These are phyloP conservation scores for Withania somnifera DNA, from an alignment of 305 asterid genomes.

Conservation along the genomic window DNA sequence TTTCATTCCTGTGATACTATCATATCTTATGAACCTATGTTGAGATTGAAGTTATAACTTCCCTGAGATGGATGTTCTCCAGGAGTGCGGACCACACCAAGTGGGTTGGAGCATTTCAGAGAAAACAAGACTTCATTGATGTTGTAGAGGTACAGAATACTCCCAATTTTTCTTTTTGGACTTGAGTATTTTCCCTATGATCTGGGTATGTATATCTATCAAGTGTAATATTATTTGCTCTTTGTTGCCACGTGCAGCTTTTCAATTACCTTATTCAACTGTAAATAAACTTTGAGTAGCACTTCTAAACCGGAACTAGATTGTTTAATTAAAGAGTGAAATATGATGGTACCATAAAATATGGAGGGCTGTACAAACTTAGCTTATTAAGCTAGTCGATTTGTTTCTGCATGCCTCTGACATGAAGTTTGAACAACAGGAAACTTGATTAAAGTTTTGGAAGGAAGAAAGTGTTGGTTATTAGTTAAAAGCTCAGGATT, in stretches of 20 bases:
- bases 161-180: neutral
- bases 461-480: neutral
- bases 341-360: neutral
- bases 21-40: neutral
- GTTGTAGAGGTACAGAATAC: constrained; percentile 67
- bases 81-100: constrained; percentile 91
- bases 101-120: constrained; percentile 74
- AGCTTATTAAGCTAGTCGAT: neutral
- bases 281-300: neutral
- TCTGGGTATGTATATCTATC: neutral
- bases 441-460: neutral
- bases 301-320: neutral
- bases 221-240: neutral
- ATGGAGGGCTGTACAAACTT: neutral
- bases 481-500: neutral
- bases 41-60: neutral
- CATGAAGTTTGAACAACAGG: neutral
- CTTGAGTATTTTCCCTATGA: neutral
- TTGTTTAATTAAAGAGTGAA: neutral
- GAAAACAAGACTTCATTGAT: constrained; percentile 78
- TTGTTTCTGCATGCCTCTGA: neutral
- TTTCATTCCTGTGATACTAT: neutral
- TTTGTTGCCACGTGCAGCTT: neutral
- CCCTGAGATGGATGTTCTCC: constrained; percentile 8
- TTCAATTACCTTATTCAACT: neutral